phyloP scores from a whole-genome alignment of 2,329 filamentous ascomycete genomes.

The Cladosporium oxysporum region DNA sequence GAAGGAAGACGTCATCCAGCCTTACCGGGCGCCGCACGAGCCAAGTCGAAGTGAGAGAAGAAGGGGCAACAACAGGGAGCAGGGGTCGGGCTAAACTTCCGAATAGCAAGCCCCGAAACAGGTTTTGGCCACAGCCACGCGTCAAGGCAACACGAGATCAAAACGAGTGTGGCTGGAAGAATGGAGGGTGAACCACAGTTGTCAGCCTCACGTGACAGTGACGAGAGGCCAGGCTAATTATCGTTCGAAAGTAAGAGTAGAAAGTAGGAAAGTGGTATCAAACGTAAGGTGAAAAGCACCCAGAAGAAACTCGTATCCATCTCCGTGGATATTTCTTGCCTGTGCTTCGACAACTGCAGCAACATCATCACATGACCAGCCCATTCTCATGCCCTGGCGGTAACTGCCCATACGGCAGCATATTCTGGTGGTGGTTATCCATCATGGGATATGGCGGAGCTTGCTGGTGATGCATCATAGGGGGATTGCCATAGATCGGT shows the following conservation, averaged over 20 bases:
- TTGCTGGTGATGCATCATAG: slow-evolving; percentile 29
- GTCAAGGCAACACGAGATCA: background rate
- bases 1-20: slow-evolving; percentile 4
- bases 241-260: background rate
- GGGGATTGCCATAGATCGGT: slow-evolving; percentile 25
- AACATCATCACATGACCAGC: slow-evolving; percentile 28
- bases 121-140: slow-evolving; percentile 14
- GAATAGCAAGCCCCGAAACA: background rate
- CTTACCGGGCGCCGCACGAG: background rate
- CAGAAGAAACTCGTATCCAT: background rate
- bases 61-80: slow-evolving; percentile 6
- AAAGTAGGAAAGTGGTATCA: slow-evolving; percentile 12
- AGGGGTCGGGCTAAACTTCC: background rate
- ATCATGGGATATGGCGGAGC: slow-evolving; percentile 32
- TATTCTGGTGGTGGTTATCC: slow-evolving; percentile 25
- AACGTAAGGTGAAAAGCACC: background rate
- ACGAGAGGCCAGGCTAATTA: background rate
- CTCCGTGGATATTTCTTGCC: too few species aligned
- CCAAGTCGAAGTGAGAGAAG: background rate
- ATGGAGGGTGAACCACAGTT: slow-evolving; percentile 1
- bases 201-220: background rate
- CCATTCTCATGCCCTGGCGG: slow-evolving; percentile 26
- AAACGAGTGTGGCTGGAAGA: slow-evolving; percentile 5
- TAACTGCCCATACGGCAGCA: slow-evolving; percentile 33
- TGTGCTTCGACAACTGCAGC: background rate